Evolutionary conservation across 768 basidiomycete genomes (phyloP), one percentile per base, ranked within the genome.

Genomic region (Rhizopogon vesiculosus): DNA sequence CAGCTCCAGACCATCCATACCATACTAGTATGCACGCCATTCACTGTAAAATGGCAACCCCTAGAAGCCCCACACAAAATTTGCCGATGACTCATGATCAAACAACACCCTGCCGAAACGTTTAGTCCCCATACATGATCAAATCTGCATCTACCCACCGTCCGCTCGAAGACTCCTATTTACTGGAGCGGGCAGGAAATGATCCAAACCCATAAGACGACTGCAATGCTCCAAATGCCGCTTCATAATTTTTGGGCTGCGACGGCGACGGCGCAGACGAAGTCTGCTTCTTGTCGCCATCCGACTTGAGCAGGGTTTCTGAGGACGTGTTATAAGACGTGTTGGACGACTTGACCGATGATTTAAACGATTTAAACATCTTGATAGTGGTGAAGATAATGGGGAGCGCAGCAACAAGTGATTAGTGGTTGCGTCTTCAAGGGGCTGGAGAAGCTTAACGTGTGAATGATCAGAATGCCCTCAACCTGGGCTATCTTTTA

Each of bases 161-260:
- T 48, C 15, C 19, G 46, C 7, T 38, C 15, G 38, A 49, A 38
- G 15, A 25, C 35, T 16, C 15, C 35, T 49, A 49, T 38, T 49
- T 49, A 49, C 48, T 49, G 15, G 48, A 49, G 48, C 15, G 33
- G 1, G 35, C 16, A 16, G 48, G 35, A 16, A 15, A 35, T 9
- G 48, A 49, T 7, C 48, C 48, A 22, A 49, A 38, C 16, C 54
- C 53, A 40, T 54, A 54, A 3, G 53, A 54, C 7, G 46, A 18
- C n/a, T 46, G 45, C 18, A 54, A 48, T 5, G 53, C 31, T 4
- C 31, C 54, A 16, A 39, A 54, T 13, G 54, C 54, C 3, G 35
- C 54, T 49, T 54, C 54, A 38, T 39, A 54, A 40, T 54, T 22
- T 22, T 54, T 54, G 3, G 49, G 31, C 49, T 54, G 54, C 3